Conservation (phyloP, 2,329 filamentous ascomycete species). For the Curvularia eragrostidis region DNA sequence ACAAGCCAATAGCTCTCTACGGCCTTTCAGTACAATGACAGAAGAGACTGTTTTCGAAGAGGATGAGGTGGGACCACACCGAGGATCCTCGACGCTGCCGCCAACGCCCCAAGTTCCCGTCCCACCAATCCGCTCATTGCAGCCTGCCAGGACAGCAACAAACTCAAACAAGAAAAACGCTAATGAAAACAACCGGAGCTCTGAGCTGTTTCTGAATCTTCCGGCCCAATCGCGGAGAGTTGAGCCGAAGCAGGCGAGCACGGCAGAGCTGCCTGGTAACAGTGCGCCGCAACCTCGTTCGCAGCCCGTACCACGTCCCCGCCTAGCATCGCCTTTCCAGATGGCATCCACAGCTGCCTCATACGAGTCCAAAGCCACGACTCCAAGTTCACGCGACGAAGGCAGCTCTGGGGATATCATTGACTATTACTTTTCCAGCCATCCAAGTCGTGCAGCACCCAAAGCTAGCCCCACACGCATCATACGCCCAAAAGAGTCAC, state of each 20-base stretch:
- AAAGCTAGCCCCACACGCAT: slow-evolving; percentile 24
- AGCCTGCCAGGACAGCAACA: slow-evolving; percentile 37
- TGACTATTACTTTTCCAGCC: slow-evolving; percentile 47
- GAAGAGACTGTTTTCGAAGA: slow-evolving; percentile 50
- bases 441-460: slow-evolving; percentile 15
- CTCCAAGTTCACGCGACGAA: slow-evolving; percentile 31
- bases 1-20: slow-evolving; percentile 15
- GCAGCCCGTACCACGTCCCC: slow-evolving; percentile 13
- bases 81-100: slow-evolving; percentile 39
- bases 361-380: slow-evolving; percentile 26
- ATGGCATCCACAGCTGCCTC: slow-evolving; percentile 21
- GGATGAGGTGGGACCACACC: slow-evolving; percentile 33
- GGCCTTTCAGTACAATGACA: slow-evolving; percentile 43
- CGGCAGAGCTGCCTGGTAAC: slow-evolving; percentile 14
- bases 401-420: slow-evolving; percentile 42
- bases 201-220: slow-evolving; percentile 43
- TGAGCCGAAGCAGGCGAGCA: slow-evolving; percentile 24
- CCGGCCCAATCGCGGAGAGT: slow-evolving; percentile 39
- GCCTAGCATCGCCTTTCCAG: slow-evolving; percentile 24
- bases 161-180: slow-evolving; percentile 13
- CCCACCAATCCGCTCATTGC: slow-evolving; percentile 43
- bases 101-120: slow-evolving; percentile 43
- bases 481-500: slow-evolving; percentile 25
- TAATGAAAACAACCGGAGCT: slow-evolving; percentile 21
- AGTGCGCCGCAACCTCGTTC: slow-evolving; percentile 19